A percentile compares a stretch with the other conserved stretches of the same genome.
Evolutionary conservation across 768 basidiomycete genomes (phyloP).

Genomic region (Phaeolepiota aurea): DNA sequence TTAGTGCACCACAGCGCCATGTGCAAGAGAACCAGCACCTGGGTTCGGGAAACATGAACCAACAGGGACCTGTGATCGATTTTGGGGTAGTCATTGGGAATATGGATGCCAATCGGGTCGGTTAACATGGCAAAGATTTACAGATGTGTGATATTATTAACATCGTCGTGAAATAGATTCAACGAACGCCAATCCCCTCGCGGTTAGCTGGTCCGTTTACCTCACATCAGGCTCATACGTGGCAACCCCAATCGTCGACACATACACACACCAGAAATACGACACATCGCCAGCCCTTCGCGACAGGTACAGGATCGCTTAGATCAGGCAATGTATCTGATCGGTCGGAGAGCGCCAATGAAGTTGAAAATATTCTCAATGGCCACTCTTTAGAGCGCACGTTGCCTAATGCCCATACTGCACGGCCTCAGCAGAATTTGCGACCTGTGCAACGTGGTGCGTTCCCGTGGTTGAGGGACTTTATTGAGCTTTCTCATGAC

Average conservation of each 20-base stretch:
- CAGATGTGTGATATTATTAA: too few relatives aligned
- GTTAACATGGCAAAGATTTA: constrained; percentile 5
- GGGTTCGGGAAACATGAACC: constrained; percentile 14
- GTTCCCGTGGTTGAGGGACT: constrained; percentile 1
- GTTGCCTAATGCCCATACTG: background rate
- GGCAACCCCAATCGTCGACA: constrained; percentile 23
- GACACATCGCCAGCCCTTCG: constrained; percentile 44
- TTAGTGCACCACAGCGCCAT: constrained; percentile 3
- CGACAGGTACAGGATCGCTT: constrained; percentile 30
- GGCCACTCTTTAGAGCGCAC: constrained; percentile 1
- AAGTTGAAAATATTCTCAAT: constrained; percentile 64
- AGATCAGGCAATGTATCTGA: constrained; percentile 41
- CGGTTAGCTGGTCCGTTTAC: constrained; percentile 29
- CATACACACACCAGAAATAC: constrained; percentile 21
- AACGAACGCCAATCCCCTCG: constrained; percentile 57
- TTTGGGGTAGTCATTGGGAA: constrained; percentile 51
- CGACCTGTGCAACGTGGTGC: constrained; percentile 17
- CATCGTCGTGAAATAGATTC: constrained; percentile 36
- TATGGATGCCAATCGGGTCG: constrained; percentile 60
- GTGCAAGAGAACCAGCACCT: constrained; percentile 13
- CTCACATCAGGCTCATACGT: constrained; percentile 14
- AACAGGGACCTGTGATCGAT: constrained; percentile 27
- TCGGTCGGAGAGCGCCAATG: constrained; percentile 58
- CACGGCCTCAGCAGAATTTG: constrained; percentile 1
- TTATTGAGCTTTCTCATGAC: background rate